phyloP scores from a whole-genome alignment of 495 filamentous ascomycete species.

The Physcia stellaris region DNA sequence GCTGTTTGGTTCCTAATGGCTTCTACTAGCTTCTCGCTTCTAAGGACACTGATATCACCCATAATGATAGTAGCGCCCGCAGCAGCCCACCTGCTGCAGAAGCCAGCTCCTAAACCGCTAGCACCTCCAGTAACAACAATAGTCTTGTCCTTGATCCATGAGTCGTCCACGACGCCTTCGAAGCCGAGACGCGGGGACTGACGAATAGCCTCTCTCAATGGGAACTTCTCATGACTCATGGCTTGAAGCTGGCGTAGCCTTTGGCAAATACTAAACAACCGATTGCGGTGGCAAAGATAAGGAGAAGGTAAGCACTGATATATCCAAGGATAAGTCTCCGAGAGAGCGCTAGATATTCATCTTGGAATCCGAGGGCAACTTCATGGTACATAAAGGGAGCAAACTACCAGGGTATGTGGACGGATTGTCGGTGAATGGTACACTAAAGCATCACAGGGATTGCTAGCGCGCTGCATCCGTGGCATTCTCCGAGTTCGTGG shows the following conservation, averaged over 20 bases:
- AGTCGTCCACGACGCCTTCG: slow-evolving; percentile 4
- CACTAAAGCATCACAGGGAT: too few species aligned
- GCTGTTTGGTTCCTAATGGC: slow-evolving; percentile 20
- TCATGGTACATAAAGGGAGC: too few species aligned
- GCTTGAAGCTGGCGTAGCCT: too few species aligned
- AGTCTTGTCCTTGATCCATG: slow-evolving; percentile 24
- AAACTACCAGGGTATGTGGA: too few species aligned
- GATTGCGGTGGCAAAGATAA: background rate
- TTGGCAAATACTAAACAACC: background rate
- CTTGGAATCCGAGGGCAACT: too few species aligned
- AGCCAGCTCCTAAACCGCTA: slow-evolving; percentile 31
- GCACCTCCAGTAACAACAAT: slow-evolving; percentile 40
- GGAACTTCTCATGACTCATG: slow-evolving; percentile 5
- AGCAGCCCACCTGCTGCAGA: slow-evolving; percentile 29
- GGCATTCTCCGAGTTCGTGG: too few species aligned
- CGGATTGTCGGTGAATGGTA: too few species aligned
- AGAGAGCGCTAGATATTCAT: too few species aligned
- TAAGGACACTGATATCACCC: slow-evolving; percentile 28
- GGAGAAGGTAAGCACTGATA: background rate
- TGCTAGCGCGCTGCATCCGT: too few species aligned
- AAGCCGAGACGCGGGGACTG: slow-evolving; percentile 15
- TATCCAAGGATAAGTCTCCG: too few species aligned
- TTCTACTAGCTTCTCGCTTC: slow-evolving; percentile 23
- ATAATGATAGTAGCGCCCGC: slow-evolving; percentile 32
- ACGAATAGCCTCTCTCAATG: slow-evolving; percentile 8